Evolutionary conservation across 768 basidiomycete species (phyloP).

Genomic region (Agrocybe pediades): DNA sequence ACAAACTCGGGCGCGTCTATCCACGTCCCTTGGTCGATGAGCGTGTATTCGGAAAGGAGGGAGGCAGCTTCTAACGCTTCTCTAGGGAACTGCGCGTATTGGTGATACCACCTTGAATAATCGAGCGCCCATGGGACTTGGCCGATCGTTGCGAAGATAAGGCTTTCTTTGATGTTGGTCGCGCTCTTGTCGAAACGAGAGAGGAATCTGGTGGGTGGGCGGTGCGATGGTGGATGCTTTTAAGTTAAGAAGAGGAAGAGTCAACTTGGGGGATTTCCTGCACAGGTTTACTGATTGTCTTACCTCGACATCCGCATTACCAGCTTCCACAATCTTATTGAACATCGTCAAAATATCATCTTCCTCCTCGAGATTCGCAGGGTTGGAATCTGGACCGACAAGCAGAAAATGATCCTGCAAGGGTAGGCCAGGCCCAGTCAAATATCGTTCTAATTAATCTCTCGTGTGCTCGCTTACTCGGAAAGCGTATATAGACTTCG

Average conservation of each 20-base stretch:
- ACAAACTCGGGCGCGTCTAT: conserved; percentile 39
- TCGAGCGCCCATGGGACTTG: conserved; percentile 56
- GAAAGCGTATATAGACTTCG: conserved; percentile 43
- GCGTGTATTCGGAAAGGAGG: conserved; percentile 50
- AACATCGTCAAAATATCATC: conserved; percentile 45
- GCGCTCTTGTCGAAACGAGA: conserved; percentile 61
- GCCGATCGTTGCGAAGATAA: conserved; percentile 49
- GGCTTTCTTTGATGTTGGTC: conserved; percentile 59
- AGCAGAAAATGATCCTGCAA: conserved; percentile 52
- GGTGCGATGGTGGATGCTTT: conserved; percentile 29
- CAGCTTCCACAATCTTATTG: conserved; percentile 44
- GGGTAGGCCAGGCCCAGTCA: no score
- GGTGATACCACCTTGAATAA: conserved; percentile 61
- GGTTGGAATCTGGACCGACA: conserved; percentile 50
- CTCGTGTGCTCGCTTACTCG: conserved; percentile 40
- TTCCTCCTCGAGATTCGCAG: conserved; percentile 35
- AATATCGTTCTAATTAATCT: no score
- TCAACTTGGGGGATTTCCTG: no score
- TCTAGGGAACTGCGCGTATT: conserved; percentile 53
- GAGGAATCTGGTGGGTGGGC: conserved; percentile 47
- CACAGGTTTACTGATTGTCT: background rate
- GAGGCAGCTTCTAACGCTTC: conserved; percentile 51
- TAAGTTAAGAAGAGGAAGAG: background rate
- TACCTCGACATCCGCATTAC: conserved; percentile 46
- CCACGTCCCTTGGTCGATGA: conserved; percentile 54